Conservation (phyloP, 352 stramenopile species). For the Phytophthora colocasiae region DNA sequence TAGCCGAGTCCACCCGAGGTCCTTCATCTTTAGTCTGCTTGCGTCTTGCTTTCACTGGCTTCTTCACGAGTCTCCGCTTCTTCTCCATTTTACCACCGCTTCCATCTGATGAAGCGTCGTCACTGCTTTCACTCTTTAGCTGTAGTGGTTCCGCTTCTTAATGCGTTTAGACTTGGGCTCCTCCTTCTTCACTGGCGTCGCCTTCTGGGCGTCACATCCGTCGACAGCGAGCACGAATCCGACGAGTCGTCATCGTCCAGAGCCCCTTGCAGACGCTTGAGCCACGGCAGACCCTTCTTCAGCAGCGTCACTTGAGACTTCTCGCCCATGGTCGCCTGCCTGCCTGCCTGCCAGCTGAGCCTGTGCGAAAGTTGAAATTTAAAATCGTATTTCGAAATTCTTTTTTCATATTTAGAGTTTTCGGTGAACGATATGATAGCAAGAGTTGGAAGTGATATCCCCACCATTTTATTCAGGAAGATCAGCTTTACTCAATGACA, state of each 20-base stretch:
- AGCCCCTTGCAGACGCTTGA: constrained; percentile 27
- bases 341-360: constrained; percentile 11
- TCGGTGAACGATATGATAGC: too few species aligned
- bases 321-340: constrained; percentile 10
- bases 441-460: too few species aligned
- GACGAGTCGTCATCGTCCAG: constrained; percentile 40
- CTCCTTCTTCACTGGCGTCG: constrained; percentile 6
- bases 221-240: constrained; percentile 19
- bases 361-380: neutral
- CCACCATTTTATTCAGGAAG: neutral
- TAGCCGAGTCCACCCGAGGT: neutral
- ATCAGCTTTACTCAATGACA: neutral
- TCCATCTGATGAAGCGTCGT: constrained; percentile 4
- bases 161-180: neutral
- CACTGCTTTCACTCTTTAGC: neutral
- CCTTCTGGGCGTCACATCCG: constrained; percentile 7
- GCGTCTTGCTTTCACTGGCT: neutral
- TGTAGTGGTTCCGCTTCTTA: constrained; percentile 12
- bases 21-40: constrained; percentile 13
- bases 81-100: neutral
- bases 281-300: constrained; percentile 29
- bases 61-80: constrained; percentile 4
- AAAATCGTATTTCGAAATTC: too few species aligned
- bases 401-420: too few species aligned
- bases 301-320: constrained; percentile 4